These are phyloP conservation scores for Sarocladium strictum DNA, from an alignment of 2,329 filamentous ascomycete genomes.

Conservation along the genomic window DNA sequence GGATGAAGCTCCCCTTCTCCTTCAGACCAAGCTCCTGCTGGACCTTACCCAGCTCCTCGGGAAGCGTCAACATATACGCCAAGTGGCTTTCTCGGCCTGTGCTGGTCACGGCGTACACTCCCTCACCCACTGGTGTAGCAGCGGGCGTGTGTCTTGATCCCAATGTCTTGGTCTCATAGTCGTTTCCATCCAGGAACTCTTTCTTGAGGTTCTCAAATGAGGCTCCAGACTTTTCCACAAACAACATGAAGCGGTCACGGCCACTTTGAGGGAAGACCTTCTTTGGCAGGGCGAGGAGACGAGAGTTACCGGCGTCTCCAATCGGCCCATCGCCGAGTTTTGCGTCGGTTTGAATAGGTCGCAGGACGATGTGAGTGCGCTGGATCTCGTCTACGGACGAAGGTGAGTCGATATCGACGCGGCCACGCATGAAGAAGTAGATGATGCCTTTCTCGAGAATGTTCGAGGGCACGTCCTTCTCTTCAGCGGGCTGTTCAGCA, in stretches of 20 bases:
- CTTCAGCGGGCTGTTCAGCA: constrained; percentile 17
- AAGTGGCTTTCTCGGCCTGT: constrained; percentile 70
- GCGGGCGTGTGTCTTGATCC: constrained; percentile 64
- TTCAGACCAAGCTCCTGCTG: constrained; percentile 70
- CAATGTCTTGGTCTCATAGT: constrained; percentile 71
- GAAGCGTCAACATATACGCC: constrained; percentile 73
- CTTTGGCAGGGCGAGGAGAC: constrained; percentile 75
- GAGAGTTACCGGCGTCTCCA: constrained; percentile 51
- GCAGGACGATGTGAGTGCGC: constrained; percentile 72
- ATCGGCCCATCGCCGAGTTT: constrained; percentile 46
- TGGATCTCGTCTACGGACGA: constrained; percentile 66
- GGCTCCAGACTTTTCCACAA: constrained; percentile 69
- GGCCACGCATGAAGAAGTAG: constrained; percentile 82
- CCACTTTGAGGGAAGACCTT: constrained; percentile 69
- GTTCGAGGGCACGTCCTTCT: constrained; percentile 32
- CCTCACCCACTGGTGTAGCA: constrained; percentile 73
- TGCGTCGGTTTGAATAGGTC: constrained; percentile 65
- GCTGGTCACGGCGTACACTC: constrained; percentile 74
- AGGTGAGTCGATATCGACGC: constrained; percentile 67
- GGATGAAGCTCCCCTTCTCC: constrained; percentile 67
- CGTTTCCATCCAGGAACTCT: constrained; percentile 58
- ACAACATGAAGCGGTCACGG: constrained; percentile 69
- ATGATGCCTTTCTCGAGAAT: constrained; percentile 84
- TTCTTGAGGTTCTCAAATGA: constrained; percentile 66
- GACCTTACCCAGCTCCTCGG: constrained; percentile 60